Base-by-base conservation (phyloP, 768 basidiomycete species). In the Boletus subcaerulescens region DNA sequence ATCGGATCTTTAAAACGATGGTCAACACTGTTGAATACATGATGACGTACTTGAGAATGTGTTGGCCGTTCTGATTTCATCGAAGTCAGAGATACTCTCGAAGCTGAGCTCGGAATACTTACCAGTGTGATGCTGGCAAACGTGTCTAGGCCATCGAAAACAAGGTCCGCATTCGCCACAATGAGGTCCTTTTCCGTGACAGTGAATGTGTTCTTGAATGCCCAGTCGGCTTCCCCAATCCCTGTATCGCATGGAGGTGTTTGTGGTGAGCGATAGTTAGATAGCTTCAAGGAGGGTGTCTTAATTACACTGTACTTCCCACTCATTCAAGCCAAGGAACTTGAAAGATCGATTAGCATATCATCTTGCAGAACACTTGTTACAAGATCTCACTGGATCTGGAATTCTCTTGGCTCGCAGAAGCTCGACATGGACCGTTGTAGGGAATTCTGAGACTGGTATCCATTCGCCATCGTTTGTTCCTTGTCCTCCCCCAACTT, bases 121-220 rank as follows among this genome's bases (percentile, higher is more conserved):
- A 89, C 92, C 55, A 96, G 70, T 32, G 71, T 70, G 40, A 94
- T 78, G n/a, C 74, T 76, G 3, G 88, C 85, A 66, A 93, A 96
- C 0, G 94, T 97, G 65, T 98, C 95, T 18, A 98, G 71, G 17
- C 95, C 95, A 12, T 96, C 93, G 57, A 96, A 93, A 9, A 94
- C 78, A 17, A 98, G 74, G 66, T 95, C 93, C 31, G 79, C 74
- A 50, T 87, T 77, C 4, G 75, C 59, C 3, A 73, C 67, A 1
- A 63, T 58, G 17, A 85, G 66, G 44, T 85, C 81, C 17, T 68
- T 67, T 17, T 78, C 74, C 3, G 76, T 73, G 18, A 84, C 73
- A 6, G 69, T 64, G 65, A 97, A 87, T 2, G 66, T 73, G 4
- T 84, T 86, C 64, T 80, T 86, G 77, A 96, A 98, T 18, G 77